Conservation (phyloP, 176 grass and related monocot species). For the Poa pratensis region DNA sequence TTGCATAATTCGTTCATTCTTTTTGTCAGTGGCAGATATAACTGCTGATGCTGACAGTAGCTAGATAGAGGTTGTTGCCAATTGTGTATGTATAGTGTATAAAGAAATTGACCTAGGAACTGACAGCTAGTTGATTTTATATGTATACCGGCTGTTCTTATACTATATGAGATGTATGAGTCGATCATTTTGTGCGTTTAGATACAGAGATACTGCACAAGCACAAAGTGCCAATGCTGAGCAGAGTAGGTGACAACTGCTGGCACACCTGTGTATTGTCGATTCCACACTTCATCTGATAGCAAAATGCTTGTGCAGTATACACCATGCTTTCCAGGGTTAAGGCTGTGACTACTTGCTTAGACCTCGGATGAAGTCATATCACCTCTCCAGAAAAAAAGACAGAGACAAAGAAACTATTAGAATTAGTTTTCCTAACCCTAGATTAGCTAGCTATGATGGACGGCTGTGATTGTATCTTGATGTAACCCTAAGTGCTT, state of each 20-base stretch:
- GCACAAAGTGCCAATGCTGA: too few relatives aligned
- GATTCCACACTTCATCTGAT: not conserved
- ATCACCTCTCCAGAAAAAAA: not conserved
- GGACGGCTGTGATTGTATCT: too few relatives aligned
- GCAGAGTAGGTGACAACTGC: not conserved
- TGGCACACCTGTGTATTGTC: not conserved
- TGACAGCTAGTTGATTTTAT: not conserved
- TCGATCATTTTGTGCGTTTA: not conserved
- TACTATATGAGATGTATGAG: not conserved
- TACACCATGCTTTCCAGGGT: not conserved
- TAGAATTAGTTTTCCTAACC: too few relatives aligned
- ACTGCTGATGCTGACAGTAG: slow-evolving; percentile 37
- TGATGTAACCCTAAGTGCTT: too few relatives aligned
- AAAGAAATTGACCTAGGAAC: slow-evolving; percentile 24
- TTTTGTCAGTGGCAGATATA: slow-evolving; percentile 31
- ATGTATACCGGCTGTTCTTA: not conserved
- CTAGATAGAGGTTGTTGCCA: not conserved
- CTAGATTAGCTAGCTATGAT: too few relatives aligned
- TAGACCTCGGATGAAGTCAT: not conserved
- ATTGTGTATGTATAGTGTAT: not conserved
- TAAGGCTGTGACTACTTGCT: not conserved
- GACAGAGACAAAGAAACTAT: not conserved
- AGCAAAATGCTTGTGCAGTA: not conserved
- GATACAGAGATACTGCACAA: too few relatives aligned
- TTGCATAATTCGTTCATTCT: slow-evolving; percentile 37